Conservation (phyloP, 2,329 filamentous ascomycete genomes). For the Alternaria dauci region DNA sequence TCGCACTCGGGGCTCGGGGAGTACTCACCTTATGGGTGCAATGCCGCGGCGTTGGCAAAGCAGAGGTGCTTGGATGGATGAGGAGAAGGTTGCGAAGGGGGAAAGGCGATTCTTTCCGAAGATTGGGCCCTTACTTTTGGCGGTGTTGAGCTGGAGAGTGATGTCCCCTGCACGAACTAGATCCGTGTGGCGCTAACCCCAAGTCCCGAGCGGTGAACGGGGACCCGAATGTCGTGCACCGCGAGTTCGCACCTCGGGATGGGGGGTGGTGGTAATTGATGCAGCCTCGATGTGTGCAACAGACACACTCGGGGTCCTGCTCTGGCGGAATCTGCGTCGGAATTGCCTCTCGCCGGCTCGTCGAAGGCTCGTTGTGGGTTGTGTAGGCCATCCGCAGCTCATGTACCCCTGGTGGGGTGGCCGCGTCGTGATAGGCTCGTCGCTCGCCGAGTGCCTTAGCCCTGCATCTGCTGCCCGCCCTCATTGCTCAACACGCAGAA, state of each 20-base stretch:
- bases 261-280: slow-evolving; percentile 4
- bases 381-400: slow-evolving; percentile 15
- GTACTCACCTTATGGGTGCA: slow-evolving; percentile 40
- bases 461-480: slow-evolving; percentile 29
- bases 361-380: slow-evolving; percentile 6
- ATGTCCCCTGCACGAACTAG: slow-evolving; percentile 36
- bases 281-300: background rate
- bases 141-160: slow-evolving; percentile 41
- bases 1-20: slow-evolving; percentile 12
- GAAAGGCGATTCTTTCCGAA: slow-evolving; percentile 38
- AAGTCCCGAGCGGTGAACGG: slow-evolving; percentile 44
- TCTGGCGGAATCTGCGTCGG: slow-evolving; percentile 11
- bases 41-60: slow-evolving; percentile 29
- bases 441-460: slow-evolving; percentile 26
- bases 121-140: slow-evolving; percentile 37
- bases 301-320: background rate
- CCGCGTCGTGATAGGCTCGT: slow-evolving; percentile 20
- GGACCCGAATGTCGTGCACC: slow-evolving; percentile 36
- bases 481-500: slow-evolving; percentile 43
- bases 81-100: slow-evolving; percentile 38
- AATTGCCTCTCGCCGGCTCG: slow-evolving; percentile 1
- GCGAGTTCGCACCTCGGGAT: slow-evolving; percentile 15
- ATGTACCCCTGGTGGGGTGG: slow-evolving; percentile 22
- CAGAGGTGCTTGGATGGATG: slow-evolving; percentile 35
- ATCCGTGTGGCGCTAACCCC: slow-evolving; percentile 35